Base-by-base conservation (phyloP, 2,329 filamentous ascomycete genomes). In the Juglanconis juglandina region DNA sequence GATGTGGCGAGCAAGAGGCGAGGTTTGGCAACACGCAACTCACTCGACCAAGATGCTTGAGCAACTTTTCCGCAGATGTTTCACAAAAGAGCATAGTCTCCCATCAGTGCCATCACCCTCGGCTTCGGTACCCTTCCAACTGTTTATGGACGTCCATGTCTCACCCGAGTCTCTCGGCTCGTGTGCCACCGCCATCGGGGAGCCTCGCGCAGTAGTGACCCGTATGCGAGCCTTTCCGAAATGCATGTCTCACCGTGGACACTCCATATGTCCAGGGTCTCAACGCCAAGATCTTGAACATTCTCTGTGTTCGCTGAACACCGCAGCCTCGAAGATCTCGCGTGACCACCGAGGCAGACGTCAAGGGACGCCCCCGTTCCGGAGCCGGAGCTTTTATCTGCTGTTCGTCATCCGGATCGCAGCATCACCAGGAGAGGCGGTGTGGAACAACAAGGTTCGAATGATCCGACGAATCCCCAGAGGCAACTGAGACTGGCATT, bases 211-310 rank as follows among this genome's bases (percentile, higher is more conserved):
- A 57, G 58, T 56, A 57, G 55, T 51, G 13, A 37, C 48, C 61
- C 54, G 54, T 55, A 51, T 50, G 52, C 55, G 56, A 63, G 44
- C 41, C 51, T 61, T 58, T 58, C 61, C 61, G 54, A 61, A 58
- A 61, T 63, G 58, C 54, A 49, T 58, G 58, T 61, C 58, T 61
- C 51, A 61, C 50, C 46, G 32, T 47, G 14, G 39, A 47, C 41
- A 53, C 34, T 42, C 47, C 58, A 60, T 41, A 41, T 11, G 13
- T 24, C 13, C 33, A 50, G 14, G 34, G 41, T 46, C 10, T 34
- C 52, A 24, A 34, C 46, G 47, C 55, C 33, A 55, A 13, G 3
- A 46, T 37, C 50, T 48, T 34, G 33, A 17, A 48, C 44, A 42
- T 42, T 42, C n/a, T 14, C n/a, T 42, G 39, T 42, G 39, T 42